These are phyloP conservation scores for Alternaria ventricosa DNA, from an alignment of 2,329 filamentous ascomycete genomes.

Conservation along the genomic window DNA sequence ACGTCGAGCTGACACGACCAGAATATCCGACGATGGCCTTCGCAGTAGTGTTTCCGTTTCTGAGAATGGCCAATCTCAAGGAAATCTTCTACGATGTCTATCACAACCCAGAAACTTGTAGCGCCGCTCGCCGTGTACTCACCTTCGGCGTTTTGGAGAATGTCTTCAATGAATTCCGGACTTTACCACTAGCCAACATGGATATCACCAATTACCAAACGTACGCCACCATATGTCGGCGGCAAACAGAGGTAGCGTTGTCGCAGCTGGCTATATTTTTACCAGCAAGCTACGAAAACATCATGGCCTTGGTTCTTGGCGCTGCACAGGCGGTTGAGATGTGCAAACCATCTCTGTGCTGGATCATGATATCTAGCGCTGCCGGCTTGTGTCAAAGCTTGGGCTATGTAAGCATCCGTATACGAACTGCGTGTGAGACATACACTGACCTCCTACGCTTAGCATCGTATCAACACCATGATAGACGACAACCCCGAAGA, in stretches of 20 bases:
- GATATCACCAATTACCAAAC: slow-evolving; percentile 7
- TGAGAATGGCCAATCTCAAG: slow-evolving; percentile 35
- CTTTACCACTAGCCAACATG: slow-evolving; percentile 22
- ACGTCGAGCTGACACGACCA: slow-evolving; percentile 10
- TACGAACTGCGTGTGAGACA: not conserved
- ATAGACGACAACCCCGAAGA: slow-evolving; percentile 40
- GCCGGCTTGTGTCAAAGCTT: slow-evolving; percentile 40
- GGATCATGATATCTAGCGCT: slow-evolving; percentile 41
- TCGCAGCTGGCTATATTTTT: slow-evolving; percentile 43
- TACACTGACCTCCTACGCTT: not conserved
- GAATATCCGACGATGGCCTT: slow-evolving; percentile 43
- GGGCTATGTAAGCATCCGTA: slow-evolving; percentile 28
- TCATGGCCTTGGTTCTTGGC: slow-evolving; percentile 43
- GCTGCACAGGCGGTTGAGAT: slow-evolving; percentile 43
- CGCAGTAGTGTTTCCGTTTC: slow-evolving; percentile 40
- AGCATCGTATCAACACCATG: slow-evolving; percentile 44
- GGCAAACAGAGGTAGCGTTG: slow-evolving; percentile 53
- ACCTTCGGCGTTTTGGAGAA: slow-evolving; percentile 40
- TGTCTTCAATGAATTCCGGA: slow-evolving; percentile 36
- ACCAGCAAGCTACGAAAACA: slow-evolving; percentile 45
- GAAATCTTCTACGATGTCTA: slow-evolving; percentile 36
- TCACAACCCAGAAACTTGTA: slow-evolving; percentile 24
- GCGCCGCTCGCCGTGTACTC: slow-evolving; percentile 33
- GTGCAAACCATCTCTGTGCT: slow-evolving; percentile 46
- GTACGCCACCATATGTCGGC: slow-evolving; percentile 36